A percentile compares a stretch with the other conserved stretches of the same genome.
Evolutionary conservation across 2,329 filamentous ascomycete species (phyloP).

Genomic region (Fonsecaea erecta): DNA sequence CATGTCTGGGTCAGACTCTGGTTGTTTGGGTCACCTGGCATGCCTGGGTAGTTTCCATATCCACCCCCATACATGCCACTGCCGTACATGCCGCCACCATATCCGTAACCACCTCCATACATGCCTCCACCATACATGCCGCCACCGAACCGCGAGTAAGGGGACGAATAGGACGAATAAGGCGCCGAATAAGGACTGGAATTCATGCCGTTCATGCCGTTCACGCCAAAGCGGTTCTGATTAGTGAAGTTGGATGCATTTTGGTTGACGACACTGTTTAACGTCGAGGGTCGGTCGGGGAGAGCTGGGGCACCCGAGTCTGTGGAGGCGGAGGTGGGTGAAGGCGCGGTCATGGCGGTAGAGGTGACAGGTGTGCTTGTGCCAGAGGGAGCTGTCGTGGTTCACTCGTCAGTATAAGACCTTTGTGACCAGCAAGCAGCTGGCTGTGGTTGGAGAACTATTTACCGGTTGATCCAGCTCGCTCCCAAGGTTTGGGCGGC

Average conservation of each 20-base stretch:
- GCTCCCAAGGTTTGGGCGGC: slow-evolving; percentile 97
- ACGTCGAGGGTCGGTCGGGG: slow-evolving; percentile 77
- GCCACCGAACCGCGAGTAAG: slow-evolving; percentile 56
- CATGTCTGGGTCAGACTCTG: slow-evolving; percentile 89
- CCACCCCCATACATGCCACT: slow-evolving; percentile 56
- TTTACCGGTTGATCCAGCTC: slow-evolving; percentile 65
- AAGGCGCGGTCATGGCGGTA: slow-evolving; percentile 44
- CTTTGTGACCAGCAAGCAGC: neutral
- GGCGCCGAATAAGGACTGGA: slow-evolving; percentile 42
- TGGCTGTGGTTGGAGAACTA: slow-evolving; percentile 1
- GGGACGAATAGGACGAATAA: slow-evolving; percentile 47
- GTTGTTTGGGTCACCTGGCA: slow-evolving; percentile 64
- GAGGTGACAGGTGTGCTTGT: slow-evolving; percentile 38
- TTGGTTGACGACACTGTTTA: slow-evolving; percentile 80
- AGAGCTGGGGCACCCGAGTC: slow-evolving; percentile 67
- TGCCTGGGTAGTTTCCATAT: slow-evolving; percentile 52
- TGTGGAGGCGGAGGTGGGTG: slow-evolving; percentile 44
- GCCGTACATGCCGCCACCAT: slow-evolving; percentile 52
- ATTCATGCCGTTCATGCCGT: slow-evolving; percentile 58
- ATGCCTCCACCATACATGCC: slow-evolving; percentile 45
- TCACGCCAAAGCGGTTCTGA: slow-evolving; percentile 59
- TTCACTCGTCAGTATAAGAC: slow-evolving; percentile 20
- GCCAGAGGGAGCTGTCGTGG: slow-evolving; percentile 27
- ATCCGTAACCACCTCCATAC: slow-evolving; percentile 47
- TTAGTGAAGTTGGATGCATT: slow-evolving; percentile 83